Conservation (phyloP, 805 yeast genomes). For the Kregervanrija pseudodelftensis region DNA sequence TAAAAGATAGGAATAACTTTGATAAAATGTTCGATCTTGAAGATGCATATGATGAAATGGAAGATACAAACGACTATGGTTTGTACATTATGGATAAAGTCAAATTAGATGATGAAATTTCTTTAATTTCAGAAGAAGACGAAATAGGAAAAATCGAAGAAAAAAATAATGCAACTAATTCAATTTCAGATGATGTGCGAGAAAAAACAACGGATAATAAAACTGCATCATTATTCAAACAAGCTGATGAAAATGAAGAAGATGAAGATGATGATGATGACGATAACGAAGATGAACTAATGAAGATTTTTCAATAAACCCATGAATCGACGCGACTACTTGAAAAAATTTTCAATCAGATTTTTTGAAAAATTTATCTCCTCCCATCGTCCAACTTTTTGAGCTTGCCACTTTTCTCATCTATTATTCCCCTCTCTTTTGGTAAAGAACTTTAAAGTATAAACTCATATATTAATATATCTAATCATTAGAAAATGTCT, state of each 20-base stretch:
- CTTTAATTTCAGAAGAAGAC: not conserved
- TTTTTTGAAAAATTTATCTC: no score
- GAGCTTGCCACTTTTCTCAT: no score
- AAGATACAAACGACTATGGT: slow-evolving; percentile 35
- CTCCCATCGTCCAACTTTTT: no score
- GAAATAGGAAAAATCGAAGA: not conserved
- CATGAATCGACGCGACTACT: no score
- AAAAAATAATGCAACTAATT: not conserved
- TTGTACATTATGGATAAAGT: slow-evolving; percentile 26
- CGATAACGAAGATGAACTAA: no score
- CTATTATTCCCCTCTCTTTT: no score
- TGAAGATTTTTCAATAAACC: no score
- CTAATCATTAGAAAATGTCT: slow-evolving; percentile 13
- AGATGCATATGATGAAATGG: slow-evolving; percentile 41
- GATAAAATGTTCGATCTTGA: slow-evolving; percentile 27
- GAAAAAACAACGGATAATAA: not conserved
- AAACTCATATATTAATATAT: no score
- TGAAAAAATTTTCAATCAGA: no score
- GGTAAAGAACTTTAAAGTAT: no score
- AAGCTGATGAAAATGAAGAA: no score
- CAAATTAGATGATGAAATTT: not conserved
- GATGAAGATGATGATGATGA: no score
- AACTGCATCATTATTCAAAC: slow-evolving; percentile 5
- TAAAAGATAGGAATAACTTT: slow-evolving; percentile 34
- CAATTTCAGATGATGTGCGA: not conserved